phyloP scores from a whole-genome alignment of 805 yeast species.

The Candida rishiriensis region DNA sequence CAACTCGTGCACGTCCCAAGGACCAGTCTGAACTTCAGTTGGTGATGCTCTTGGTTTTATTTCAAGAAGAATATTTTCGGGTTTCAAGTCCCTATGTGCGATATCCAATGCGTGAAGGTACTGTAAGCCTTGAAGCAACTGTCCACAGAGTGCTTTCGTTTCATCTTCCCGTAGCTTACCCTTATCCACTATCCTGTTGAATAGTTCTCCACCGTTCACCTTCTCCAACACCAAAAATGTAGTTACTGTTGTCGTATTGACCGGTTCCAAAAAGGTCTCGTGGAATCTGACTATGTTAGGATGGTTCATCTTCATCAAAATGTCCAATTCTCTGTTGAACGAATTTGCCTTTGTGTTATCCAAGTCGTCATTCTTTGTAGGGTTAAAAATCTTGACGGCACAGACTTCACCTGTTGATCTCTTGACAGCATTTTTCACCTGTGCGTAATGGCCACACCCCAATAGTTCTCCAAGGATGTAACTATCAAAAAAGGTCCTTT shows the following conservation, averaged over 20 bases:
- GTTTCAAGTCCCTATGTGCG: constrained; percentile 90
- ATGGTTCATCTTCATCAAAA: constrained; percentile 61
- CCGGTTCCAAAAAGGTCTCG: constrained; percentile 49
- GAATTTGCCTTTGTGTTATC: constrained; percentile 22
- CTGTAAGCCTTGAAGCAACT: constrained; percentile 59
- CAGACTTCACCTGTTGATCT: constrained; percentile 54
- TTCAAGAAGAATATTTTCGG: constrained; percentile 73
- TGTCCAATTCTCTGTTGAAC: constrained; percentile 63
- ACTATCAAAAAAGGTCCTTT: constrained; percentile 51
- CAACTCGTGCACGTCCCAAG: constrained; percentile 57
- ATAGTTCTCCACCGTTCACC: constrained; percentile 70
- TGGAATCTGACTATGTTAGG: constrained; percentile 66
- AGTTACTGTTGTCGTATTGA: constrained; percentile 40
- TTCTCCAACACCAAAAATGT: constrained; percentile 69
- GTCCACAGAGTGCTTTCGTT: constrained; percentile 52
- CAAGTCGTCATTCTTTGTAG: constrained; percentile 29
- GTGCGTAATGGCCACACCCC: constrained; percentile 78
- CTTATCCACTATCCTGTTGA: constrained; percentile 66
- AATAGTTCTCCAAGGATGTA: constrained; percentile 54
- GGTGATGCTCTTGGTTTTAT: constrained; percentile 34
- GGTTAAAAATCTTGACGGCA: constrained; percentile 68
- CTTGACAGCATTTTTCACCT: constrained; percentile 66
- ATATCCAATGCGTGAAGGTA: constrained; percentile 92
- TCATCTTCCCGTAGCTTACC: constrained; percentile 58
- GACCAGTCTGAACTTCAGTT: constrained; percentile 32